Percentiles rank a stretch among this genome's conserved stretches.
Conservation (phyloP, 176 grass and related monocot genomes). For the Zoysia pacifica region DNA sequence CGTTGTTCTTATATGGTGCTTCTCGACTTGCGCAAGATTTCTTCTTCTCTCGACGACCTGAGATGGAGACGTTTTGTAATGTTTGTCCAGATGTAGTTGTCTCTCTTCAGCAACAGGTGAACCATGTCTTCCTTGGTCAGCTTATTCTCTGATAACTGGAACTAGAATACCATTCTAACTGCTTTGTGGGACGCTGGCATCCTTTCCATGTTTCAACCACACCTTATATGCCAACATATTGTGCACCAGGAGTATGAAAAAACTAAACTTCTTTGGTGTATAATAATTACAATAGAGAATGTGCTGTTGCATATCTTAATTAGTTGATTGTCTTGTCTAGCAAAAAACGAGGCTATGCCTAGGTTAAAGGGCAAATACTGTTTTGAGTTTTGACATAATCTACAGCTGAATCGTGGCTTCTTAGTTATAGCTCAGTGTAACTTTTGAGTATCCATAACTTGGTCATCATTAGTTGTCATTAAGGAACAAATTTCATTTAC, state of each 20-base stretch:
- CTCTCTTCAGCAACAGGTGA: conserved; percentile 93
- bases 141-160: conserved; percentile 32
- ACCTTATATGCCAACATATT: not conserved
- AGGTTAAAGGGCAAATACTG: not conserved
- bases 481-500: conserved; percentile 22
- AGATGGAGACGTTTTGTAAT: conserved; percentile 55
- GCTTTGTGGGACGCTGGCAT: not conserved
- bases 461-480: not conserved
- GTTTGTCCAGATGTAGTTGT: conserved; percentile 78
- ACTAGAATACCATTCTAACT: conserved; percentile 4
- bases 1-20: conserved; percentile 67
- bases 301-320: conserved; percentile 24
- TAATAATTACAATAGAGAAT: conserved; percentile 2
- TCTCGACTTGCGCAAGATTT: conserved; percentile 67
- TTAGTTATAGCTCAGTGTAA: conserved; percentile 5
- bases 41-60: conserved; percentile 63
- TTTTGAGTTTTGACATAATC: not conserved
- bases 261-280: not conserved
- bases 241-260: not conserved
- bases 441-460: conserved; percentile 1
- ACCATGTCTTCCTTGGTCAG: conserved; percentile 24
- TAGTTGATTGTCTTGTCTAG: not conserved
- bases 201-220: conserved; percentile 5
- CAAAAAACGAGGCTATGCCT: not conserved
- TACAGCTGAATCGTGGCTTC: not conserved